Conservation (phyloP, 2,329 filamentous ascomycete species). For the Pochonia chlamydosporia region DNA sequence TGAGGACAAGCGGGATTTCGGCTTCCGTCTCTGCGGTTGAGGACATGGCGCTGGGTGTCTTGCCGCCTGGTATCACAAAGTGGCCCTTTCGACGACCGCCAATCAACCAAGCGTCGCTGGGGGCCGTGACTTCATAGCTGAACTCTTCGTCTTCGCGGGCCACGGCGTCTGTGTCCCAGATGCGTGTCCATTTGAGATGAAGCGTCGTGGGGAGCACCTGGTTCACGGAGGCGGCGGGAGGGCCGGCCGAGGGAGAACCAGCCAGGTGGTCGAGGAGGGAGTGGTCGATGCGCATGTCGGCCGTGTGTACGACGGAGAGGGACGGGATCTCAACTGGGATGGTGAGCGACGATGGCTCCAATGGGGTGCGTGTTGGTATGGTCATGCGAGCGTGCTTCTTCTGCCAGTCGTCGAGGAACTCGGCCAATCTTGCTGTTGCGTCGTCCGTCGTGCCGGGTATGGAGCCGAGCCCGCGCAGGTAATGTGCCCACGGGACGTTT, state of each 20-base stretch:
- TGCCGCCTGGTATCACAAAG: constrained; percentile 53
- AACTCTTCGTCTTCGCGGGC: constrained; percentile 58
- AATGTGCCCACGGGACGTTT: constrained; percentile 39
- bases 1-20: constrained; percentile 64
- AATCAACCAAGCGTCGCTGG: constrained; percentile 74
- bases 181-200: constrained; percentile 55
- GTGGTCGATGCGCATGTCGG: constrained; percentile 53
- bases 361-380: constrained; percentile 16
- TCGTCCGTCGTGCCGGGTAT: constrained; percentile 28
- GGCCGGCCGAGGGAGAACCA: constrained; percentile 24
- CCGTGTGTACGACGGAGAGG: constrained; percentile 76
- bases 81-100: constrained; percentile 76
- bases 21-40: constrained; percentile 46
- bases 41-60: constrained; percentile 34
- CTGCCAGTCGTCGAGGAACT: constrained; percentile 28
- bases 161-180: constrained; percentile 48
- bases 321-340: constrained; percentile 89
- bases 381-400: constrained; percentile 19
- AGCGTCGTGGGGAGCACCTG: constrained; percentile 60
- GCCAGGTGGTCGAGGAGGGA: constrained; percentile 24
- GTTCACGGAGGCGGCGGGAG: constrained; percentile 51
- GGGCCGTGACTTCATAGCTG: constrained; percentile 73
- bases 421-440: constrained; percentile 18
- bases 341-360: constrained; percentile 58
- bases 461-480: constrained; percentile 45